Evolutionary conservation across 306 rosid genomes (phyloP), one percentile per base, ranked within the genome.

Genomic region (Casuarina glauca): DNA sequence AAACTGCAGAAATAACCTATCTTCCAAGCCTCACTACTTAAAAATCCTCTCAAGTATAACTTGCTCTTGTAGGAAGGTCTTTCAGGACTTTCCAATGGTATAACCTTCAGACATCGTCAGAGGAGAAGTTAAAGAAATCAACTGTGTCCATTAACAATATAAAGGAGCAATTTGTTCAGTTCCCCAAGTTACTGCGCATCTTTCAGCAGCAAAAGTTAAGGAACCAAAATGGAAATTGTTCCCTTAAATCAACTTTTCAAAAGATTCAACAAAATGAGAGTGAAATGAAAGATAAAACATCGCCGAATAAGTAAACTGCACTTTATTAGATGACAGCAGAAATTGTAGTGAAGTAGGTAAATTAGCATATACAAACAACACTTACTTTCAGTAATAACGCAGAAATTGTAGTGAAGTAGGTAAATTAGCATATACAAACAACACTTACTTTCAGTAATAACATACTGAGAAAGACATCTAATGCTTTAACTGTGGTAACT

Each of bases 121-220:
- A 58, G 10, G 39, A 58, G 6, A 32, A 32, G 26, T 58, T 9
- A 58, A 58, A 58, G 41, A 44, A 69, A 35, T 57, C 32, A 57
- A 58, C 39, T 57, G 1, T 26, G 32, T 26, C 32, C 1, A 26
- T 26, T 5, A 7, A 15, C 15, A 46, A 9, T 19, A 38, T 11
- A 39, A 69, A 42, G 68, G 52, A 55, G 41, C 32, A 42, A 42
- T 46, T 51, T 76, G 39, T 5, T 75, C 71, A 62, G 43, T 35
- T 62, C 36, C 42, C 44, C 12, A 35, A 32, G 44, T 35, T 62
- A 12, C 42, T 62, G 36, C 4, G 19, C 13, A 35, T 55, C 62
- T 55, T 26, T 62, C 68, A 35, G 39, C 16, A n/a, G 64, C 45
- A 43, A 43, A 39, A 48, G 12, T 75, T 9, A 39, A 36, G 52